These are phyloP conservation scores for Arthroderma sp. DNA, from an alignment of 2,329 filamentous ascomycete genomes.

Conservation along the genomic window DNA sequence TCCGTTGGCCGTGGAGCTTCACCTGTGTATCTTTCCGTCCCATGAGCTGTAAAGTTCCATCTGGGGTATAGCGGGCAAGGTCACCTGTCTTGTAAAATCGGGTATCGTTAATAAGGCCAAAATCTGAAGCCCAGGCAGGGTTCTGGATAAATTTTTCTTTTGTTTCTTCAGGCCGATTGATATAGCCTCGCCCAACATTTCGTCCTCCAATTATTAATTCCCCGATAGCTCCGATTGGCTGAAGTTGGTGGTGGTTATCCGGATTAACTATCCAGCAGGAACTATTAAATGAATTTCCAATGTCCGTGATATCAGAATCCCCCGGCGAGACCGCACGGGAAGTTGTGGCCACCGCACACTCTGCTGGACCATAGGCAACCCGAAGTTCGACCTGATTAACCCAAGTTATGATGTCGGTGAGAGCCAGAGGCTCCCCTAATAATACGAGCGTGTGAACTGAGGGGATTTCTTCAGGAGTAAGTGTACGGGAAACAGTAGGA, in stretches of 20 bases:
- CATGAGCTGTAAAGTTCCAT: conserved; percentile 10
- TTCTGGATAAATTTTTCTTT: conserved; percentile 10
- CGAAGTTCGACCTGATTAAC: conserved; percentile 21
- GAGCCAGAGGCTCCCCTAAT: conserved; percentile 33
- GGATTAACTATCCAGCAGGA: conserved; percentile 2
- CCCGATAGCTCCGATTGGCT: conserved; percentile 43
- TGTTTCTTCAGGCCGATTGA: conserved; percentile 14
- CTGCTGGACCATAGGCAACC: conserved; percentile 20
- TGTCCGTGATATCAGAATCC: too few relatives aligned
- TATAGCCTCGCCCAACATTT: conserved; percentile 24
- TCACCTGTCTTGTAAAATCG: conserved; percentile 16
- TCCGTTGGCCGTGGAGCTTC: conserved; percentile 69
- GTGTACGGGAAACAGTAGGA: conserved; percentile 40
- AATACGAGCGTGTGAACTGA: conserved; percentile 30
- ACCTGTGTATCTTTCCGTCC: conserved; percentile 44
- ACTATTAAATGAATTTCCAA: too few relatives aligned
- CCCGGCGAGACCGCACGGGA: too few relatives aligned
- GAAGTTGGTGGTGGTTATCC: conserved; percentile 21
- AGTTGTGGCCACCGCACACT: neutral
- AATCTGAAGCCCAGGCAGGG: conserved; percentile 9
- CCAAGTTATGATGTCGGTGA: conserved; percentile 33
- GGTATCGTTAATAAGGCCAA: neutral
- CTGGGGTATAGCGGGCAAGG: conserved; percentile 11
- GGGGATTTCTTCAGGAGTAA: conserved; percentile 32
- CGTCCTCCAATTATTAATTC: conserved; percentile 38